A percentile compares a stretch with the other conserved stretches of the same genome.
These are phyloP conservation scores for Penicillium salamii DNA, from an alignment of 495 filamentous ascomycete genomes.

Conservation along the genomic window DNA sequence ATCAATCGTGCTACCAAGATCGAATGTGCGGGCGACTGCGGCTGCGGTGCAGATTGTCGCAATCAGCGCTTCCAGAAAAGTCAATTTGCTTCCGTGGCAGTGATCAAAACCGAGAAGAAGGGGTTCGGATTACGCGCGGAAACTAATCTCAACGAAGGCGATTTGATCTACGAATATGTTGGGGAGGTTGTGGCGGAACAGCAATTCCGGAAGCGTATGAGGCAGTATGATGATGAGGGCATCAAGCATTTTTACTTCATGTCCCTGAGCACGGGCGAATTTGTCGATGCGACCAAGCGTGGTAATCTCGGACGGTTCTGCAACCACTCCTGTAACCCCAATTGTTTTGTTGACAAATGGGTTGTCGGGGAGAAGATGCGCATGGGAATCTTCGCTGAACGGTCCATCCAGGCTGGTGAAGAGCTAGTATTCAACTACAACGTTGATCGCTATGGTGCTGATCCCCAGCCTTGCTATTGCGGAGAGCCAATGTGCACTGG, in stretches of 20 bases:
- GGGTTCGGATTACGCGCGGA: constrained; percentile 89
- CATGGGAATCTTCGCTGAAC: constrained; percentile 97
- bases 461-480: constrained; percentile 96
- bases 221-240: constrained; percentile 88
- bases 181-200: constrained; percentile 95
- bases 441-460: constrained; percentile 94
- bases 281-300: constrained; percentile 96
- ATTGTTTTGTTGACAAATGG: constrained; percentile 99
- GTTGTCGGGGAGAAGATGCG: constrained; percentile 97
- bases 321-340: constrained; percentile 98
- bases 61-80: constrained; percentile 94
- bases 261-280: constrained; percentile 95
- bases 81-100: constrained; percentile 85
- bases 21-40: constrained; percentile 84
- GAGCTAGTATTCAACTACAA: constrained; percentile 99
- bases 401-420: constrained; percentile 81
- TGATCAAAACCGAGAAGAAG: constrained; percentile 97
- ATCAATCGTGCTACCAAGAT: constrained; percentile 99
- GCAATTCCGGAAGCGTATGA: constrained; percentile 81
- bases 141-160: constrained; percentile 67
- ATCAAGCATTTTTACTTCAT: constrained; percentile 99
- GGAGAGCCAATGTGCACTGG: constrained; percentile 92
- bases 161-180: constrained; percentile 98
- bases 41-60: constrained; percentile 82
- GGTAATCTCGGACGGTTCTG: constrained; percentile 96